phyloP scores from a whole-genome alignment of 176 grass and related monocot species.

The Triticum aestivum region IWGSC_CS_RefSeq_v2.1 NC_057813.1:102763121-102763620 shows the following conservation, averaged over 20 bases:
- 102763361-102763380: constrained; percentile 39
- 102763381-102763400: constrained; percentile 69
- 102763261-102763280: background rate
- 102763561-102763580: constrained; percentile 61
- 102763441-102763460: constrained; percentile 4
- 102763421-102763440: constrained; percentile 44
- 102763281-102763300: background rate
- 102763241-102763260: no score
- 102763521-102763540: constrained; percentile 42
- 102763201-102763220: no score
- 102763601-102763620: constrained; percentile 39
- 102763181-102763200: no score
- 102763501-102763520: constrained; percentile 60
- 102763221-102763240: background rate
- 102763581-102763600: constrained; percentile 66
- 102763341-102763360: constrained; percentile 57
- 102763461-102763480: constrained; percentile 60
- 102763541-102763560: constrained; percentile 39
- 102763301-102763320: background rate
- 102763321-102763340: constrained; percentile 65
- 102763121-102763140: no score
- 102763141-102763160: no score
- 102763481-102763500: constrained; percentile 79
- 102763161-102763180: no score
- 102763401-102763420: constrained; percentile 64